Base-by-base conservation (phyloP, 225 moss, liverwort and hornwort species). In the Antitrichia curtipendula region DNA sequence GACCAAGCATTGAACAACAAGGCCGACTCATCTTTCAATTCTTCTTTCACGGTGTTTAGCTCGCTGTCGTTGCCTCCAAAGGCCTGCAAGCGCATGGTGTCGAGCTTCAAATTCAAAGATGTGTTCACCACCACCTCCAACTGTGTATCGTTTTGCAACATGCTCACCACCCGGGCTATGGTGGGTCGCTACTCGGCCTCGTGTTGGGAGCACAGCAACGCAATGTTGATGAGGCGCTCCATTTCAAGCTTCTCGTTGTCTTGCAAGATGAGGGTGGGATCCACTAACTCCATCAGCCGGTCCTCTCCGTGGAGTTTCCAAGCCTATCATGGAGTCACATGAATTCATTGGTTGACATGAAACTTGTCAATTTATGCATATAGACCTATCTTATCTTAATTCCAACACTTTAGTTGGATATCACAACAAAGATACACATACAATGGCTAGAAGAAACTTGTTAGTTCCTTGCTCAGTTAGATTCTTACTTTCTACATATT, bases 111-210 rank as follows among this genome's bases (percentile, higher is more conserved):
- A 3, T 40, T 69, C 4, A 13, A 40, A 69, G 13, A 13, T 1
- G 58, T 18, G 10, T 5, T 18, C 3, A 64, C 27, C 81, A 89
- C 38, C 75, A 87, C 89, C 89, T 89, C 91, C 8, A 56, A 82
- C 17, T 89, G 66, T 11, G 16, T 82, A 34, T 91, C 85, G 4
- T 77, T 68, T 50, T 91, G 89, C 60, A 93, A 50, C 88, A 91
- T 89, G 27, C 83, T 60, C 68, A 90, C 90, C 50, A 91, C 93
- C 40, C 62, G 87, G 57, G 77, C 90, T 76, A 93, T 91, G 28
- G 63, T 82, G 1, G 91, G 90, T 16, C 93, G 85, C 49, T 85
- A 79, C 56, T 88, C 88, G 23, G 74, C 85, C 25, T 82, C 82
- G 4, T 28, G 65, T 57, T 88, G 86, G 2, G 85, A 78, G 59